Evolutionary conservation across 805 yeast species (phyloP).

Genomic region (Wickerhamiella allomyrinae): DNA sequence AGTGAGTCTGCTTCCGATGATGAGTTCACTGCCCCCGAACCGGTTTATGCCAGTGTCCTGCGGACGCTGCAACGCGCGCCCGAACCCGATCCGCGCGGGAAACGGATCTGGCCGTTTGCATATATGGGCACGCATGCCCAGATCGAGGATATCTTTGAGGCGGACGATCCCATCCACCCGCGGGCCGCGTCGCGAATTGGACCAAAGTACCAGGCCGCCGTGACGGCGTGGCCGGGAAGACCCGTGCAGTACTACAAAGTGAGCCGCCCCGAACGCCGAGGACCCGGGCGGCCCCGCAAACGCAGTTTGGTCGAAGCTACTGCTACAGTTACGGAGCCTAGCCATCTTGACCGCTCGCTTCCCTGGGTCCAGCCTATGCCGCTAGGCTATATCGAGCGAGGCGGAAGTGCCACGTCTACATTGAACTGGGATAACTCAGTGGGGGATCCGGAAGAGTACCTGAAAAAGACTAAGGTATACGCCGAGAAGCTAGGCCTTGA

Average conservation of each 20-base stretch:
- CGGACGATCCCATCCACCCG: slow-evolving; percentile 67
- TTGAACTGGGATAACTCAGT: slow-evolving; percentile 40
- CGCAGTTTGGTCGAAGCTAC: neutral
- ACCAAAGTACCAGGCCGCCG: slow-evolving; percentile 45
- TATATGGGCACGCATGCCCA: slow-evolving; percentile 64
- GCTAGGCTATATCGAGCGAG: slow-evolving; percentile 71
- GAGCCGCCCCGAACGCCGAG: slow-evolving; percentile 12
- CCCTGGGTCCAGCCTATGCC: slow-evolving; percentile 72
- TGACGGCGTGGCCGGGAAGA: slow-evolving; percentile 50
- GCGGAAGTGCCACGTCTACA: slow-evolving; percentile 41
- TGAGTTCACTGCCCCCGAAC: neutral
- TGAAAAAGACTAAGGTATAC: slow-evolving; percentile 38
- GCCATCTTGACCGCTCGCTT: slow-evolving; percentile 11
- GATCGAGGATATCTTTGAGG: slow-evolving; percentile 62
- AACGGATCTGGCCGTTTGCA: slow-evolving; percentile 53
- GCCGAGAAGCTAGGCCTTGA: slow-evolving; percentile 43
- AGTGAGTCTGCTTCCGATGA: no score
- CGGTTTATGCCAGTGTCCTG: neutral
- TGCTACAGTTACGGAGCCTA: slow-evolving; percentile 5
- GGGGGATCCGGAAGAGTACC: slow-evolving; percentile 37
- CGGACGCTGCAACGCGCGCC: neutral
- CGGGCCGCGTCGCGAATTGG: slow-evolving; percentile 69
- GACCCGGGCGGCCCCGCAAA: slow-evolving; percentile 8
- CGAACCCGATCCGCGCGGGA: neutral
- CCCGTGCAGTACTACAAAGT: slow-evolving; percentile 49